Evolutionary conservation across 2,329 filamentous ascomycete species (phyloP).

Genomic region (Cladorrhinum sp.): DNA sequence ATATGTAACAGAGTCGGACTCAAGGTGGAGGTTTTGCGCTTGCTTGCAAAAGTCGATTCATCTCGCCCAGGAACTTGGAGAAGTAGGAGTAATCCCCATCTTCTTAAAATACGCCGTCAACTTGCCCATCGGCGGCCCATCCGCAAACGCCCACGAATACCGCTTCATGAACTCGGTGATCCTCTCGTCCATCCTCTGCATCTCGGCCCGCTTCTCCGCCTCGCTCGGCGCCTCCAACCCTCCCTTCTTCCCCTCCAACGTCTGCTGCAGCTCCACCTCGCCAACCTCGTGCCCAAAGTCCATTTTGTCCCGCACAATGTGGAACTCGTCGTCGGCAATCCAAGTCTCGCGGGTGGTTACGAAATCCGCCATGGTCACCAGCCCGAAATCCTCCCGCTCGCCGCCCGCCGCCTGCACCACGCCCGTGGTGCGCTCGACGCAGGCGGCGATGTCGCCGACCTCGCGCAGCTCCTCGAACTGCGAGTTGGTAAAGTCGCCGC

Average conservation of each 20-base stretch:
- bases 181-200: constrained; percentile 19
- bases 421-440: not conserved
- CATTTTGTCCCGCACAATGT: constrained; percentile 19
- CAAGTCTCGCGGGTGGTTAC: not conserved
- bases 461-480: constrained; percentile 16
- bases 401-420: not conserved
- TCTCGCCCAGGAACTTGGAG: too few relatives aligned
- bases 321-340: constrained; percentile 18
- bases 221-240: constrained; percentile 7
- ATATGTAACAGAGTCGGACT: too few relatives aligned
- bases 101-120: constrained; percentile 20
- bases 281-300: constrained; percentile 23
- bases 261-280: constrained; percentile 23
- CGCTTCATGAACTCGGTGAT: constrained; percentile 18
- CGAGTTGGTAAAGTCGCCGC: not conserved
- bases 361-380: not conserved
- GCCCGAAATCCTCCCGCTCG: not conserved
- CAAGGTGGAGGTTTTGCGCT: too few relatives aligned
- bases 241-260: too few relatives aligned
- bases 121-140: constrained; percentile 15
- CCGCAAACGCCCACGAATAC: constrained; percentile 19
- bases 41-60: too few relatives aligned
- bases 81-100: not conserved
- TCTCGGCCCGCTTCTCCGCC: constrained; percentile 14
- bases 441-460: not conserved